Conservation (phyloP, 352 stramenopile genomes). For the Phytopythium montanum region DNA sequence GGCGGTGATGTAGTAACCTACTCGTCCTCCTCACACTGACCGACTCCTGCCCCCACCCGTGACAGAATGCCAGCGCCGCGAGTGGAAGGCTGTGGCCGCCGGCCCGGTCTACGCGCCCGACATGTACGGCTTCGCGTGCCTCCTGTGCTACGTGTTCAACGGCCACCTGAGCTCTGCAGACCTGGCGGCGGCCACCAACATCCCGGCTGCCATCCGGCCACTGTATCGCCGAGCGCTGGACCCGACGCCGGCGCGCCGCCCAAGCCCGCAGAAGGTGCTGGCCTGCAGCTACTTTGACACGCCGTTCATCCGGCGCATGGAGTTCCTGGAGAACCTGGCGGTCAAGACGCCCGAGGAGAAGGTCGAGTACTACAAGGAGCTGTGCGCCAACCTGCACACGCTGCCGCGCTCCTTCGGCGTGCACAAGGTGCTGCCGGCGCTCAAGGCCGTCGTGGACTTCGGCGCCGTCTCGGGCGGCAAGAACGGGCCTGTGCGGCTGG, state of each 20-base stretch:
- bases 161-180: conserved; percentile 52
- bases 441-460: conserved; percentile 86
- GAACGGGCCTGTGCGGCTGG: conserved; percentile 66
- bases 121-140: conserved; percentile 73
- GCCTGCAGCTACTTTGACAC: conserved; percentile 91
- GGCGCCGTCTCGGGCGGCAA: conserved; percentile 45
- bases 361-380: conserved; percentile 92
- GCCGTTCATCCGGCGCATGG: conserved; percentile 91
- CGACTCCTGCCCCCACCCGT: conserved; percentile 1
- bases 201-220: conserved; percentile 56
- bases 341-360: conserved; percentile 94
- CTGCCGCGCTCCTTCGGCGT: conserved; percentile 74
- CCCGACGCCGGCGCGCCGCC: conserved; percentile 48
- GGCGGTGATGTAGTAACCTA: conserved; percentile 10
- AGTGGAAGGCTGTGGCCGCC: conserved; percentile 62
- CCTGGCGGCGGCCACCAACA: conserved; percentile 55
- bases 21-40: not conserved
- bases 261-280: conserved; percentile 85
- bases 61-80: conserved; percentile 79
- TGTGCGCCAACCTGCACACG: conserved; percentile 65
- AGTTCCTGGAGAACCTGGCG: conserved; percentile 91
- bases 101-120: conserved; percentile 57
- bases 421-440: conserved; percentile 81
- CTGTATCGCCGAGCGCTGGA: conserved; percentile 86
- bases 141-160: conserved; percentile 81